Percentiles rank a stretch among this genome's conserved stretches.
phyloP scores from a whole-genome alignment of 495 filamentous ascomycete species.

The Aspergillus cavernicola region DNA sequence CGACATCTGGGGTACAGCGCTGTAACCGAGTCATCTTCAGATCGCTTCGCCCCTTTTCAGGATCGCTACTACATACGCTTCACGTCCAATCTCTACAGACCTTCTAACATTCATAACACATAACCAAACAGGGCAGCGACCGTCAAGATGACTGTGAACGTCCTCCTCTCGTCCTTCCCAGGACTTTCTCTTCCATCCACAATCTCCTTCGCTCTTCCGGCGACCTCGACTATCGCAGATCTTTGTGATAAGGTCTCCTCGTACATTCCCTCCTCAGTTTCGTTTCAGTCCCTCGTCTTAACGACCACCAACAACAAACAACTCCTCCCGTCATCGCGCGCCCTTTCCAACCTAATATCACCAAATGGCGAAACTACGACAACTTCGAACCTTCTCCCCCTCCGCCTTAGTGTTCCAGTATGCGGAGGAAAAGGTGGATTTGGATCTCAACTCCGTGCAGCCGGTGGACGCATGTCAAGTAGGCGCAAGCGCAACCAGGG shows the following conservation, averaged over 20 bases:
- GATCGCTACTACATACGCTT: no score
- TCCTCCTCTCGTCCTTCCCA: constrained; percentile 77
- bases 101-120: no score
- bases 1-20: background rate
- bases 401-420: constrained; percentile 71
- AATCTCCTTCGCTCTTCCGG: constrained; percentile 64
- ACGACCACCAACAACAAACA: constrained; percentile 78
- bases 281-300: constrained; percentile 58
- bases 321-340: constrained; percentile 45
- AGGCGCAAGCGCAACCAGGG: constrained; percentile 83
- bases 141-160: constrained; percentile 58
- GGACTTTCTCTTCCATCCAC: constrained; percentile 79
- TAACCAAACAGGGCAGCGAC: background rate
- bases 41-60: no score
- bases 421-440: constrained; percentile 96
- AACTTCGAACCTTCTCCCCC: constrained; percentile 69
- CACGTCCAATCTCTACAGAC: no score
- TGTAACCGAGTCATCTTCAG: background rate
- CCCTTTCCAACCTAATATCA: constrained; percentile 21
- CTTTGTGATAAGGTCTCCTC: constrained; percentile 59
- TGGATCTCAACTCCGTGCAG: constrained; percentile 92
- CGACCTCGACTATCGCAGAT: constrained; percentile 60
- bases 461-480: constrained; percentile 94
- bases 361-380: constrained; percentile 31
- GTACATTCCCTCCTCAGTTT: constrained; percentile 55